phyloP scores from a whole-genome alignment of 441 rosid genomes.

The Populus hybrid region DNA sequence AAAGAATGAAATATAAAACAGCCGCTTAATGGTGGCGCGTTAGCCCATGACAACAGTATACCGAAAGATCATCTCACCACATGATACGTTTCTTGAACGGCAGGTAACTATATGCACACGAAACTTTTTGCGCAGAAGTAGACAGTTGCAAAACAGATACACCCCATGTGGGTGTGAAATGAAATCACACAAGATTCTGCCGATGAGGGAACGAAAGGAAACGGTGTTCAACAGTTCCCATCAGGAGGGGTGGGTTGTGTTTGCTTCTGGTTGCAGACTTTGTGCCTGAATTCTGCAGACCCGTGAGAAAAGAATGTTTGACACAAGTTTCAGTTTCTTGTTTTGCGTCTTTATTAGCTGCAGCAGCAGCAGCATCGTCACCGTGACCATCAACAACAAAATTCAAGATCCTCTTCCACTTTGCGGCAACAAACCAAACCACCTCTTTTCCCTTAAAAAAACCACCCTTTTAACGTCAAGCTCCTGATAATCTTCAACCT shows the following conservation, averaged over 20 bases:
- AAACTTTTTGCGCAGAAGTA: background rate
- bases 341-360: conserved; percentile 3
- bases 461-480: no score
- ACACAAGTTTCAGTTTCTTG: conserved; percentile 18
- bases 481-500: no score
- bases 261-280: conserved; percentile 41
- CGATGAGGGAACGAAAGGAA: background rate
- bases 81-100: background rate
- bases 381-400: background rate
- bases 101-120: background rate
- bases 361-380: background rate
- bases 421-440: background rate
- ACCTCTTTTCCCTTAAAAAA: background rate
- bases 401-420: background rate
- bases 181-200: conserved; percentile 30
- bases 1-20: background rate
- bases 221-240: conserved; percentile 23
- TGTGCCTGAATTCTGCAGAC: conserved; percentile 47
- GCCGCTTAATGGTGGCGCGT: background rate
- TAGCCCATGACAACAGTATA: conserved; percentile 1
- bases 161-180: conserved; percentile 37
- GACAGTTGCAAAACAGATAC: conserved; percentile 7
- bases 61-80: background rate
- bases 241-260: conserved; percentile 20
- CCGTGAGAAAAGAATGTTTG: conserved; percentile 37